Conservation (phyloP, 345 rosid species). For the Xanthoceras sorbifolium region DNA sequence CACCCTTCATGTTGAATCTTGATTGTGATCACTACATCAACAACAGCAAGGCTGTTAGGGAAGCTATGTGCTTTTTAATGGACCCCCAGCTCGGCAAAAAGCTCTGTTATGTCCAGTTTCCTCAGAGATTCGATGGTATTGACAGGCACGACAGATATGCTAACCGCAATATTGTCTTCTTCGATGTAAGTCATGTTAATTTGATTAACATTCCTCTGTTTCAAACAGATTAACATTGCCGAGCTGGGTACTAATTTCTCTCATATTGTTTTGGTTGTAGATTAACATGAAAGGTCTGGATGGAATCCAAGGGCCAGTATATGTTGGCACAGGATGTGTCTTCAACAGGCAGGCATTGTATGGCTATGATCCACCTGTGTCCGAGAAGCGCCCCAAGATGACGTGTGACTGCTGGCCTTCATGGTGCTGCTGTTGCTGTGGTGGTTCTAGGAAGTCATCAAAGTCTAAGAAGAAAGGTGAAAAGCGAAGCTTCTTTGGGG, state of each 20-base stretch:
- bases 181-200: constrained; percentile 58
- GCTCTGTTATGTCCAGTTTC: constrained; percentile 95
- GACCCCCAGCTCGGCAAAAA: constrained; percentile 97
- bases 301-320: constrained; percentile 95
- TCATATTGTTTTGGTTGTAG: constrained; percentile 32
- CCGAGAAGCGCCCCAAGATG: constrained; percentile 87
- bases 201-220: neutral
- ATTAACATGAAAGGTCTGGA: constrained; percentile 93
- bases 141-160: constrained; percentile 96
- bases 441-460: constrained; percentile 78
- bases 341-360: constrained; percentile 93
- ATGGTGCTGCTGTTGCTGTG: constrained; percentile 92
- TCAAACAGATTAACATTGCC: neutral
- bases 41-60: constrained; percentile 87
- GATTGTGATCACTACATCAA: constrained; percentile 97
- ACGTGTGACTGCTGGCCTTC: constrained; percentile 99
- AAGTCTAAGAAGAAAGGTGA: constrained; percentile 76
- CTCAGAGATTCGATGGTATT: constrained; percentile 96
- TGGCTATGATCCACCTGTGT: constrained; percentile 91
- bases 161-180: constrained; percentile 88
- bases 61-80: constrained; percentile 98
- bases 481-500: constrained; percentile 54
- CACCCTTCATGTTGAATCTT: constrained; percentile 86
- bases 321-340: constrained; percentile 96
- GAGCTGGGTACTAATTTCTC: neutral